Evolutionary conservation across 129 eudicot species (phyloP).

Genomic region (Escallonia rubra): DNA sequence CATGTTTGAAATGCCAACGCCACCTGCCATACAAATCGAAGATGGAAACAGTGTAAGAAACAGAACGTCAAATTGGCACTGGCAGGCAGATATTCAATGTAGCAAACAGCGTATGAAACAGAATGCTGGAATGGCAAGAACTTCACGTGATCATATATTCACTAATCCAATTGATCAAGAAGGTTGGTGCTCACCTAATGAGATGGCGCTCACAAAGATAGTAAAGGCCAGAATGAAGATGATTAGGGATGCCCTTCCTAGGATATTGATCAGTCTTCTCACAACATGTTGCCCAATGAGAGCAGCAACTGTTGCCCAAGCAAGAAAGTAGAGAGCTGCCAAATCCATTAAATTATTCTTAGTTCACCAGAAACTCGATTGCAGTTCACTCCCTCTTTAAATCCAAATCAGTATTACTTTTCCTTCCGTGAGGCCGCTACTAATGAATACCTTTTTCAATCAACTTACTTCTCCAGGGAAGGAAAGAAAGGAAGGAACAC

Average conservation of each 20-base stretch:
- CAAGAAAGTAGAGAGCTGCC: neutral
- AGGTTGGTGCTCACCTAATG: no score
- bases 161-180: neutral
- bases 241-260: no score
- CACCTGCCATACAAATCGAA: constrained; percentile 39
- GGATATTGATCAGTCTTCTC: no score
- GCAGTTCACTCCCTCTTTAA: no score
- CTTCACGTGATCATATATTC: neutral
- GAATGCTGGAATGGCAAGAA: neutral
- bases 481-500: neutral
- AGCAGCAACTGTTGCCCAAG: constrained; percentile 9
- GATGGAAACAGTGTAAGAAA: no score
- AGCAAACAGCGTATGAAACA: no score
- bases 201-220: no score
- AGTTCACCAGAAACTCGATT: neutral
- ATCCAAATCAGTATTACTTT: neutral
- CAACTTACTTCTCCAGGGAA: neutral
- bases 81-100: no score
- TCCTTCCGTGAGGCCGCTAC: neutral
- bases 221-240: no score
- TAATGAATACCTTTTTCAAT: neutral
- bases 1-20: constrained; percentile 88
- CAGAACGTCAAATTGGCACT: no score
- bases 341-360: constrained; percentile 6
- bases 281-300: no score